Evolutionary conservation across 805 yeast species (phyloP).

Genomic region (Yarrowia sp.): DNA sequence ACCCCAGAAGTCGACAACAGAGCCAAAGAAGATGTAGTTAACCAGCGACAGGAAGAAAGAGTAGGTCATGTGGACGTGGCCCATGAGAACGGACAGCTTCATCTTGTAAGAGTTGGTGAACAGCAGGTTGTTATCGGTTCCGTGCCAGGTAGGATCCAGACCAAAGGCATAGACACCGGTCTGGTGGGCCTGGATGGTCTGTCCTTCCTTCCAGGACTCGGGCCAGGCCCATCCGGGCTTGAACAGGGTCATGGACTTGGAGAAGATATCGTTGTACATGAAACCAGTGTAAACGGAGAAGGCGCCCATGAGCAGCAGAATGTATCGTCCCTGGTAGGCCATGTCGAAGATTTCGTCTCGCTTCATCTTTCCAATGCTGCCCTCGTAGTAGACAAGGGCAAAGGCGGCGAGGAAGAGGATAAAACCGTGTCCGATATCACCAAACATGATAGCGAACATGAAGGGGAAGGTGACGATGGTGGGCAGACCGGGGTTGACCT

Average conservation of each 20-base stretch:
- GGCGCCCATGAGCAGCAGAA: constrained; percentile 86
- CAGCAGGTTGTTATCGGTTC: constrained; percentile 87
- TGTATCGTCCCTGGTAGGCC: constrained; percentile 94
- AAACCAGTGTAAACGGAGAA: constrained; percentile 97
- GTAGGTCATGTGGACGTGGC: constrained; percentile 92
- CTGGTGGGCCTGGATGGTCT: constrained; percentile 68
- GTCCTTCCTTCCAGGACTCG: constrained; percentile 69
- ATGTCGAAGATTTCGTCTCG: constrained; percentile 95
- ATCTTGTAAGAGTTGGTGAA: constrained; percentile 96
- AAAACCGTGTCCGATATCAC: constrained; percentile 96
- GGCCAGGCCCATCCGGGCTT: constrained; percentile 96
- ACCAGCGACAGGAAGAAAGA: constrained; percentile 84
- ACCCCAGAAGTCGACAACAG: constrained; percentile 82
- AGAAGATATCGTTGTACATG: constrained; percentile 91
- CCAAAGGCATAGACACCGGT: constrained; percentile 83
- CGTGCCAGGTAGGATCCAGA: constrained; percentile 95
- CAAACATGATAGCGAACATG: constrained; percentile 99
- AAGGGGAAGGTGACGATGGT: constrained; percentile 96
- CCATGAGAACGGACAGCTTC: constrained; percentile 95
- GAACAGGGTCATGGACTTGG: constrained; percentile 88
- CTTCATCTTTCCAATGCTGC: constrained; percentile 67
- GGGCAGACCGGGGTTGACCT: constrained; percentile 94
- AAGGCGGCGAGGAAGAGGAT: constrained; percentile 78
- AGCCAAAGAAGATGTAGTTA: constrained; percentile 72
- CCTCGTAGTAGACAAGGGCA: constrained; percentile 75